Percentiles rank a stretch among this genome's conserved stretches.
Evolutionary conservation across 371 early-diverging fungal genomes (phyloP).

Genomic region (Actinomucor elegans): DNA sequence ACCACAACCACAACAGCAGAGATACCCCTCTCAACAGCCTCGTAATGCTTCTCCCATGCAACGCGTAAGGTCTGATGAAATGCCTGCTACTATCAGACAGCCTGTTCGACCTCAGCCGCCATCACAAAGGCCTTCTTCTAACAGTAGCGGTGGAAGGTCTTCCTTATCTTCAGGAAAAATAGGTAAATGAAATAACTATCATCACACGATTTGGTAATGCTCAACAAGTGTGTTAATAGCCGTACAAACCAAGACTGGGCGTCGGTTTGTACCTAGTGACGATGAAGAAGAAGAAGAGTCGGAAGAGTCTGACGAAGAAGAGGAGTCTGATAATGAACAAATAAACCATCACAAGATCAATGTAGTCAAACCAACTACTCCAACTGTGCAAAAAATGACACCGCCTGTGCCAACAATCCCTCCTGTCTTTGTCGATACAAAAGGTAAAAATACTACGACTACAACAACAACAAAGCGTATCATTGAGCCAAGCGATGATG

Average conservation of each 20-base stretch:
- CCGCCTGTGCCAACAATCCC: neutral
- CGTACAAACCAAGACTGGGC: slow-evolving; percentile 5
- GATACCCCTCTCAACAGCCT: slow-evolving; percentile 7
- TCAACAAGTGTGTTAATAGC: too few species aligned
- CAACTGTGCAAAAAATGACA: too few species aligned
- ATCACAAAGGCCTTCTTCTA: slow-evolving; percentile 4
- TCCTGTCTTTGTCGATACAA: neutral
- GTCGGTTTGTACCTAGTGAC: slow-evolving; percentile 29
- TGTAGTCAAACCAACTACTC: neutral
- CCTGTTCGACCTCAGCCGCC: slow-evolving; percentile 3
- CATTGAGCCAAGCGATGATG: slow-evolving; percentile 23
- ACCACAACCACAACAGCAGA: slow-evolving; percentile 14
- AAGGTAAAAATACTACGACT: neutral
- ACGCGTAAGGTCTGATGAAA: slow-evolving; percentile 15
- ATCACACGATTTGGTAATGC: too few species aligned
- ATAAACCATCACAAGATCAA: neutral
- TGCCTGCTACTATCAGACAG: slow-evolving; percentile 1
- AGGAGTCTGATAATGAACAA: neutral
- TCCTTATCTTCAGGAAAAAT: slow-evolving; percentile 16
- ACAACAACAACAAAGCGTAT: too few species aligned
- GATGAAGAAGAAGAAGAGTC: slow-evolving; percentile 30
- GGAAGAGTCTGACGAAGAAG: slow-evolving; percentile 6
- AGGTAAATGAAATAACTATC: slow-evolving; percentile 5
- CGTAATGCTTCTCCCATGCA: slow-evolving; percentile 12
- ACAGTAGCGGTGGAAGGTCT: slow-evolving; percentile 8